These are phyloP conservation scores for Linnemannia elongata DNA, from an alignment of 192 early-diverging fungal genomes.

Conservation along the genomic window DNA sequence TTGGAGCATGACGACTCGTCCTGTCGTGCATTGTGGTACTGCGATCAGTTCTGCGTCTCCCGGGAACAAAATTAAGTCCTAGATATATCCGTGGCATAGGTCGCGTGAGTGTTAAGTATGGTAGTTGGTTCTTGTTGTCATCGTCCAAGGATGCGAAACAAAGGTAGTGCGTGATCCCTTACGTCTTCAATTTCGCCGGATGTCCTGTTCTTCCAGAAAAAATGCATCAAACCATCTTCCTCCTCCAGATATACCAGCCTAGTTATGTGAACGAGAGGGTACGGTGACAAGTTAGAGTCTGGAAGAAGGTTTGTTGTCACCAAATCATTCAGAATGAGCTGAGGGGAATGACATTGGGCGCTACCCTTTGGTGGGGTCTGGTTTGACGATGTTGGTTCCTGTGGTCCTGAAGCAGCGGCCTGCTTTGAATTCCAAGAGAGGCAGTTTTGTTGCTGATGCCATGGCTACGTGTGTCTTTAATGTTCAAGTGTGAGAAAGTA, in stretches of 20 bases:
- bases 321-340: neutral
- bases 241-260: conserved; percentile 72
- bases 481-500: neutral
- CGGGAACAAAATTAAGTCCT: conserved; percentile 81
- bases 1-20: conserved; percentile 85
- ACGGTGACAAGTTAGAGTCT: neutral
- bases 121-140: neutral
- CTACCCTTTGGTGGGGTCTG: conserved; percentile 82
- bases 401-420: conserved; percentile 76
- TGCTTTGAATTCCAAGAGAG: conserved; percentile 77
- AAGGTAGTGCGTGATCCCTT: neutral
- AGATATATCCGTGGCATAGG: neutral
- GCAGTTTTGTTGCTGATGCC: conserved; percentile 27
- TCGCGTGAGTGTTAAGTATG: neutral
- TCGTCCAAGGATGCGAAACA: neutral
- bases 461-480: neutral
- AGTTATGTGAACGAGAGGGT: neutral
- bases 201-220: conserved; percentile 84
- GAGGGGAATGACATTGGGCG: neutral
- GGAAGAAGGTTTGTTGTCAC: neutral
- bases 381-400: conserved; percentile 73
- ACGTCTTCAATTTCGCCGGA: conserved; percentile 51
- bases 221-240: conserved; percentile 81
- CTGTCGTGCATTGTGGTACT: conserved; percentile 68
- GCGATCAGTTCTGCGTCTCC: conserved; percentile 80